Conservation (phyloP, 495 filamentous ascomycete genomes). For the Xylaria cubensis region DNA sequence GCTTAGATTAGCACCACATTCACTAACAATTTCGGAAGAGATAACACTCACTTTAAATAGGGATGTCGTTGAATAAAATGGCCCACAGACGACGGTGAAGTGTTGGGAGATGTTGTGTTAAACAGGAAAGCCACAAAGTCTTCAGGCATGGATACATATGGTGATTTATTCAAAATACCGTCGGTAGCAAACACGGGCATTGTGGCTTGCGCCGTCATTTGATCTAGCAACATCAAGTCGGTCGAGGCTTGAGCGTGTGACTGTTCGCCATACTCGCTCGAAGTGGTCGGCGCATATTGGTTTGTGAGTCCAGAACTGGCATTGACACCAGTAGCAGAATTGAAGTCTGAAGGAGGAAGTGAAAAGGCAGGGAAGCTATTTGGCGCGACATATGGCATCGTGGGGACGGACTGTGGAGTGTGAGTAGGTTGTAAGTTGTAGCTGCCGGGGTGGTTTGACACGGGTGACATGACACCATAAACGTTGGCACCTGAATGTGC, state of each 20-base stretch:
- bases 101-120: conserved; percentile 62
- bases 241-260: conserved; percentile 53
- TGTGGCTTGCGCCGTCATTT: conserved; percentile 69
- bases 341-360: conserved; percentile 62
- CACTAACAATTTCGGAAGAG: background rate
- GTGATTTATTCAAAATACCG: conserved; percentile 77
- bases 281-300: conserved; percentile 47
- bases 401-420: conserved; percentile 51
- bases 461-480: conserved; percentile 58
- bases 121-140: conserved; percentile 94
- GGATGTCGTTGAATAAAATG: conserved; percentile 54
- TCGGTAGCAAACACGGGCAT: conserved; percentile 88
- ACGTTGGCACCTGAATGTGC: conserved; percentile 53
- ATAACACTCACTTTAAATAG: conserved; percentile 54
- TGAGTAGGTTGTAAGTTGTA: conserved; percentile 54
- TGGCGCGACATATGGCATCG: conserved; percentile 54
- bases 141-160: conserved; percentile 83
- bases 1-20: conserved; percentile 2
- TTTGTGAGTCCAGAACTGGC: conserved; percentile 40
- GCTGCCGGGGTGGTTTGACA: conserved; percentile 51
- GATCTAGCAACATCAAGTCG: conserved; percentile 68
- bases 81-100: conserved; percentile 48
- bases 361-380: conserved; percentile 63
- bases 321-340: conserved; percentile 41
- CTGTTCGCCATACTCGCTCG: conserved; percentile 52